Evolutionary conservation across 2,329 filamentous ascomycete genomes (phyloP).

Genomic region (Paracamarosporium sp.): DNA sequence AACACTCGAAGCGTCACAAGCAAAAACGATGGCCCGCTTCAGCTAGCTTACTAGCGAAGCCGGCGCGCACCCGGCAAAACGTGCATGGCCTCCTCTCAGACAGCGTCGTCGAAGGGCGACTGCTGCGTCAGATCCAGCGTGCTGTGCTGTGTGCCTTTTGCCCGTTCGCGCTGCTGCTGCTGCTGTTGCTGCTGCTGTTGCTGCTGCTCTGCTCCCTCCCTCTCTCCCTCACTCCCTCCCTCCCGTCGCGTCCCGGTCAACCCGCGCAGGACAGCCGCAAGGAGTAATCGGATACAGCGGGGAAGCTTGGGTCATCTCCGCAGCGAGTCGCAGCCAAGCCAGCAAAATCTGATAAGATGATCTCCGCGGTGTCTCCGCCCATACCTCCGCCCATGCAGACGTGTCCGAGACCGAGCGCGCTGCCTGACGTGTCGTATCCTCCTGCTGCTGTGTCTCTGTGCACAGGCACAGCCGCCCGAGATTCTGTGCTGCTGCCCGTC

Average conservation of each 20-base stretch:
- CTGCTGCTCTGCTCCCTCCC: neutral
- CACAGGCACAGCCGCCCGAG: neutral
- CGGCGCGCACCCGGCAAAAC: conserved; percentile 14
- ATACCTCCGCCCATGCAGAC: neutral
- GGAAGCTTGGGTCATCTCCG: conserved; percentile 1
- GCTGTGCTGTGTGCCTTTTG: too few species aligned
- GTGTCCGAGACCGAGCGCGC: too few species aligned
- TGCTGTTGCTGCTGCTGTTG: neutral
- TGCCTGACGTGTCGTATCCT: too few species aligned
- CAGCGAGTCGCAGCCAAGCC: neutral
- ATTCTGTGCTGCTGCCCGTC: neutral
- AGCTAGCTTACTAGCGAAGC: conserved; percentile 19
- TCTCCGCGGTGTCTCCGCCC: conserved; percentile 19
- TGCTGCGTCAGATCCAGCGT: too few species aligned
- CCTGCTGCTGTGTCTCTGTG: neutral
- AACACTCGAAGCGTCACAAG: conserved; percentile 22
- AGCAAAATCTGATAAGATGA: conserved; percentile 38
- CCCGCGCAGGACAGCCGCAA: neutral
- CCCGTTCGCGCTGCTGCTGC: neutral
- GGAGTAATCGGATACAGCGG: neutral
- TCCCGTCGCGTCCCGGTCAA: neutral
- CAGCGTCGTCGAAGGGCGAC: neutral
- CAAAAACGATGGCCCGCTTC: too few species aligned
- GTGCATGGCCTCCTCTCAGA: neutral
- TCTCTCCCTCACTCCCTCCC: neutral